Conservation (phyloP, 164 flowering plant species). For the Vitis cinerea region DNA sequence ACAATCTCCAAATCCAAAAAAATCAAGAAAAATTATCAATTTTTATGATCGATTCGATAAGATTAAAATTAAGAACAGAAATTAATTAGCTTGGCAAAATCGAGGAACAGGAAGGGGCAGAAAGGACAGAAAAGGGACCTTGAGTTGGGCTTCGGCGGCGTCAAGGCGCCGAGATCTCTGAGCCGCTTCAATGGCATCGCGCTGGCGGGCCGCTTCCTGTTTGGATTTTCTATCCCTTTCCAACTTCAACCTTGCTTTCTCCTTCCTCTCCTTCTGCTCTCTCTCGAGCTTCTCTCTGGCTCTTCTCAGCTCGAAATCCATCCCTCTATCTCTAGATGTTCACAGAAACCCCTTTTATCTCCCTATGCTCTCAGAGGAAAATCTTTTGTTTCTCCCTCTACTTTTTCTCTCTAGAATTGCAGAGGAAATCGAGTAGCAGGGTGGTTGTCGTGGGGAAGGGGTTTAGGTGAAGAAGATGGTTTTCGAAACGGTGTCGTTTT, state of each 20-base stretch:
- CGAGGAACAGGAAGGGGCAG: background rate
- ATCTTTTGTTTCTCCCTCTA: no score
- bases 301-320: slow-evolving; percentile 93
- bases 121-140: slow-evolving; percentile 34
- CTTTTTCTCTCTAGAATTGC: no score
- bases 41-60: no score
- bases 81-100: background rate
- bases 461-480: no score
- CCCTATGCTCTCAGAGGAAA: no score
- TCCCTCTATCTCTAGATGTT: slow-evolving; percentile 6
- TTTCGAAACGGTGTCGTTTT: no score
- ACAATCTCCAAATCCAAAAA: no score
- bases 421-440: no score
- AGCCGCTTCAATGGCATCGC: slow-evolving; percentile 80
- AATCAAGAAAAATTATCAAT: no score
- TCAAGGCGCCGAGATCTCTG: slow-evolving; percentile 72
- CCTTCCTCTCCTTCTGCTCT: slow-evolving; percentile 89
- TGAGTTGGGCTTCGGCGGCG: slow-evolving; percentile 73
- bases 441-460: no score
- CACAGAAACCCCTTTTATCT: background rate
- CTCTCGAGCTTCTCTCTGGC: slow-evolving; percentile 91
- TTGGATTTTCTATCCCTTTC: slow-evolving; percentile 69
- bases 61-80: background rate
- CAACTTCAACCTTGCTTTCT: slow-evolving; percentile 54
- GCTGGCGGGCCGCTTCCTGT: slow-evolving; percentile 61